Evolutionary conservation across 306 rosid species (phyloP).

Genomic region (Parietaria judaica): DNA sequence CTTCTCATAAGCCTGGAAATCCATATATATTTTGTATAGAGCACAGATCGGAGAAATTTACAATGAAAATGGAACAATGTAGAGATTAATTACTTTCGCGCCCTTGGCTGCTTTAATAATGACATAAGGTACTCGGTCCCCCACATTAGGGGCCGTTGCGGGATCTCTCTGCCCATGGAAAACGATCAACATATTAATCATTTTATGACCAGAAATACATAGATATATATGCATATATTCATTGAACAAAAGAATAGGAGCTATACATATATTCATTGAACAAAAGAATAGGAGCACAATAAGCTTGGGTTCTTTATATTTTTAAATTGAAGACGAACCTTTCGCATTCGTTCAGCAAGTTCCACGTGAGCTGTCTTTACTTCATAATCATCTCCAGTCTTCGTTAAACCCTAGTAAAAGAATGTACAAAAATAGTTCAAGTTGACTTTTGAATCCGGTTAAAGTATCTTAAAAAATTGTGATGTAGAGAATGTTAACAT

Average conservation of each 20-base stretch:
- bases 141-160: constrained; percentile 98
- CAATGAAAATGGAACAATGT: not conserved
- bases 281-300: too few relatives aligned
- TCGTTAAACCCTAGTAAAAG: constrained; percentile 71
- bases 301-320: too few relatives aligned
- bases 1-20: constrained; percentile 78
- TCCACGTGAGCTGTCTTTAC: constrained; percentile 96
- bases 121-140: constrained; percentile 96
- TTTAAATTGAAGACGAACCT: constrained; percentile 36
- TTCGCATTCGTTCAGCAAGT: constrained; percentile 98
- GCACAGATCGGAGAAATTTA: not conserved
- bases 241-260: too few relatives aligned
- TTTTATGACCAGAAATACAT: too few relatives aligned
- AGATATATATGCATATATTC: too few relatives aligned
- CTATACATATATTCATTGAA: too few relatives aligned
- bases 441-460: constrained; percentile 14
- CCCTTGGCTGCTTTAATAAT: constrained; percentile 91
- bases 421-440: not conserved
- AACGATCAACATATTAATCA: not conserved
- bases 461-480: too few relatives aligned
- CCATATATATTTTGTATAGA: not conserved
- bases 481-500: too few relatives aligned
- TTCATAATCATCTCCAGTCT: constrained; percentile 96
- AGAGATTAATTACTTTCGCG: constrained; percentile 59
- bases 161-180: constrained; percentile 67